Evolutionary conservation across 2,329 filamentous ascomycete genomes (phyloP).

Genomic region (Bipolaris victoriae): DNA sequence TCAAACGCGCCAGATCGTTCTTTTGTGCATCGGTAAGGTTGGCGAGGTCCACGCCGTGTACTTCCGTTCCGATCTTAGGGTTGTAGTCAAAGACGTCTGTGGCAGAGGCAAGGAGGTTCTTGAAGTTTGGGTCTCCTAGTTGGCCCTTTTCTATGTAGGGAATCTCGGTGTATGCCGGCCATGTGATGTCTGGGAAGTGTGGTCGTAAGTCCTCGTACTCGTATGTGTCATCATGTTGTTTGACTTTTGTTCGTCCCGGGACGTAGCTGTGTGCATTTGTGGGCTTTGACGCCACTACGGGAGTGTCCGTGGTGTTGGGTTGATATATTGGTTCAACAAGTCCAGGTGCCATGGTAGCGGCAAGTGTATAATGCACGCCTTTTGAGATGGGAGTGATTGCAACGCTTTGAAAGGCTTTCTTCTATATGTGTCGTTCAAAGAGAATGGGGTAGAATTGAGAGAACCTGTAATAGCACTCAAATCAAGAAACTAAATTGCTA

Average conservation of each 20-base stretch:
- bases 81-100: constrained; percentile 64
- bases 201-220: constrained; percentile 60
- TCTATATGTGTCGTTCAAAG: background rate
- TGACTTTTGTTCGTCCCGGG: constrained; percentile 56
- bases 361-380: background rate
- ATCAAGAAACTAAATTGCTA: background rate
- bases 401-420: background rate
- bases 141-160: constrained; percentile 62
- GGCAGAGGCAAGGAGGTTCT: constrained; percentile 58
- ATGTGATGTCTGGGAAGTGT: constrained; percentile 60
- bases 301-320: constrained; percentile 14
- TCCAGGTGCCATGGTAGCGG: constrained; percentile 40
- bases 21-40: constrained; percentile 59
- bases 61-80: constrained; percentile 62
- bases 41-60: constrained; percentile 59
- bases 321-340: constrained; percentile 39
- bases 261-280: constrained; percentile 49
- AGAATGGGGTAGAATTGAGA: background rate
- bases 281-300: constrained; percentile 28
- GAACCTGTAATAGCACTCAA: background rate
- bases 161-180: constrained; percentile 57
- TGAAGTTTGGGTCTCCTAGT: constrained; percentile 61
- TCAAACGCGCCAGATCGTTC: constrained; percentile 61
- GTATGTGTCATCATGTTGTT: constrained; percentile 56
- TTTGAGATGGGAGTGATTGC: background rate